phyloP scores from a whole-genome alignment of 139 green algal species.

The Chlamydomonas incerta region DNA sequence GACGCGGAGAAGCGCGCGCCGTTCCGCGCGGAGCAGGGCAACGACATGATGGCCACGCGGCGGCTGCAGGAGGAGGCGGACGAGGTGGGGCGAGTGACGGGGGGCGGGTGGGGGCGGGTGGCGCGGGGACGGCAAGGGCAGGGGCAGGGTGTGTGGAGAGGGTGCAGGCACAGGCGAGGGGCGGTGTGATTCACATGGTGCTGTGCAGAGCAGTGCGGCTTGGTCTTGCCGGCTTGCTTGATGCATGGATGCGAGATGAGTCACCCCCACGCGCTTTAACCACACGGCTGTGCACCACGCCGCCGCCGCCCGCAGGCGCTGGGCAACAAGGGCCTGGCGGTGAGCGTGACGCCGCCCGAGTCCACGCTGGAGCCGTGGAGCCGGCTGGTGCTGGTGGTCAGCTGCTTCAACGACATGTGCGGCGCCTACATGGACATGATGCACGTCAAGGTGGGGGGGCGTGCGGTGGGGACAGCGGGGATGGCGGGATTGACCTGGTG shows the following conservation, averaged over 20 bases:
- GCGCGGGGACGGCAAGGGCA: no score
- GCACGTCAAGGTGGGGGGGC: conserved; percentile 54
- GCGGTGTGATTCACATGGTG: no score
- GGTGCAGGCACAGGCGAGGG: no score
- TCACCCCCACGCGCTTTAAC: no score
- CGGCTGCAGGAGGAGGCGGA: conserved; percentile 42
- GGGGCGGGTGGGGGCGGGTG: no score
- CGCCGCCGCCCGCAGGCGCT: conserved; percentile 43
- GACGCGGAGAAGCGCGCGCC: conserved; percentile 31
- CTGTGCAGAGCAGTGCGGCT: no score
- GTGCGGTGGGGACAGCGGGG: no score
- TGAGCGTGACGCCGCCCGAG: conserved; percentile 50
- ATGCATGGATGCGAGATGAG: no score
- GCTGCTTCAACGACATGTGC: conserved; percentile 67
- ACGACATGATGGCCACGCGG: conserved; percentile 60
- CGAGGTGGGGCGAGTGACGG: background rate
- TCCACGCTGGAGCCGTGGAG: conserved; percentile 47
- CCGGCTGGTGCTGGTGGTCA: conserved; percentile 48
- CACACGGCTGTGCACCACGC: no score
- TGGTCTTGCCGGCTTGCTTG: no score
- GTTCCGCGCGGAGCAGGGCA: conserved; percentile 48
- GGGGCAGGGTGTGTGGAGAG: no score
- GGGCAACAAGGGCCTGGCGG: conserved; percentile 56
- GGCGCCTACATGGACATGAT: conserved; percentile 71
- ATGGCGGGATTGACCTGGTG: no score